These are phyloP conservation scores for Candida wancherniae DNA, from an alignment of 805 yeast genomes.

Conservation along the genomic window DNA sequence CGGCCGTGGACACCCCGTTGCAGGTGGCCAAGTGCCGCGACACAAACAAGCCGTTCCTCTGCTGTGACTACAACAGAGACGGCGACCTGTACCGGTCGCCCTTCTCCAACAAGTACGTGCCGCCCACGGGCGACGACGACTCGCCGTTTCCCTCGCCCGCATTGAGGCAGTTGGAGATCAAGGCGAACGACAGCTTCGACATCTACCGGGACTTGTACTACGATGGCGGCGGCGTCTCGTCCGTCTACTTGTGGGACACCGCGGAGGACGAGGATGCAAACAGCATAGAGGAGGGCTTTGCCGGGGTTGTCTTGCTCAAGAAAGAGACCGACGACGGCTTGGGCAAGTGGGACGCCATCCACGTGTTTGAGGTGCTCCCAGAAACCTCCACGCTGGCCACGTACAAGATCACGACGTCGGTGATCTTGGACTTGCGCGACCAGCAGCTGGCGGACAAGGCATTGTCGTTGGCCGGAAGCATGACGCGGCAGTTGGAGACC, in stretches of 20 bases:
- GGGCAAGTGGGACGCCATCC: conserved; percentile 89
- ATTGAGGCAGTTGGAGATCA: conserved; percentile 68
- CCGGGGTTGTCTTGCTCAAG: conserved; percentile 86
- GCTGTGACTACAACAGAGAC: conserved; percentile 94
- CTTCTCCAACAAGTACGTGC: conserved; percentile 74
- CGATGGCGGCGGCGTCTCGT: conserved; percentile 82
- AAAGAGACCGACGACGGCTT: conserved; percentile 49
- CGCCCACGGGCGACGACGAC: conserved; percentile 42
- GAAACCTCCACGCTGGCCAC: conserved; percentile 32
- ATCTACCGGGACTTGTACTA: conserved; percentile 89
- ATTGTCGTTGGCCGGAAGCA: conserved; percentile 65
- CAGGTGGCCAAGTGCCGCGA: conserved; percentile 44
- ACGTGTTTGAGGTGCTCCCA: conserved; percentile 73
- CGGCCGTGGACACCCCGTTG: conserved; percentile 86
- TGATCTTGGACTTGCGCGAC: conserved; percentile 63
- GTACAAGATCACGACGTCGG: conserved; percentile 82
- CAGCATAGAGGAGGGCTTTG: conserved; percentile 54
- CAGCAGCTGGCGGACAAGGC: conserved; percentile 10
- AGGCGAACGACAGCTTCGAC: conserved; percentile 88
- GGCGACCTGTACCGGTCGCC: conserved; percentile 92
- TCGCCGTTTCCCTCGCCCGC: conserved; percentile 63
- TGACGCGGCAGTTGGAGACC: conserved; percentile 78
- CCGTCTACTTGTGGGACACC: conserved; percentile 89
- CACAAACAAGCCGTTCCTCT: conserved; percentile 63
- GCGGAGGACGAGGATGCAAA: conserved; percentile 48